These are phyloP conservation scores for Nicotiana undulata DNA, from an alignment of 257 asterid species.

Conservation along the genomic window DNA sequence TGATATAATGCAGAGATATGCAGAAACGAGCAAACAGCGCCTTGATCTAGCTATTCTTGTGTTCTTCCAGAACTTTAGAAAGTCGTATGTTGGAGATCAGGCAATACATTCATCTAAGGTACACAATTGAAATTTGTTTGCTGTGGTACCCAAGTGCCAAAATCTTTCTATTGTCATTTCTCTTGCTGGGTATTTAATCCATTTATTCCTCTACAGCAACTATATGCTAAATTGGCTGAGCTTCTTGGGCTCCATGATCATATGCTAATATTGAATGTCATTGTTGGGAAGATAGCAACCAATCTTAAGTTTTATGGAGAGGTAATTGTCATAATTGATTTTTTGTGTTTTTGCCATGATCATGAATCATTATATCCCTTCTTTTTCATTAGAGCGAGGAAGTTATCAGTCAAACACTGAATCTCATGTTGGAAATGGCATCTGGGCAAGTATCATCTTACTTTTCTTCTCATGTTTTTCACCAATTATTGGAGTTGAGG, in stretches of 20 bases:
- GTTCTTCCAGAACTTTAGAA: slow-evolving; percentile 87
- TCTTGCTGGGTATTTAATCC: slow-evolving; percentile 3
- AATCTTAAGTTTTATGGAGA: slow-evolving; percentile 87
- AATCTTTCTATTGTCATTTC: slow-evolving; percentile 14
- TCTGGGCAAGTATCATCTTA: slow-evolving; percentile 63
- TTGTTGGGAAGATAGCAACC: slow-evolving; percentile 80
- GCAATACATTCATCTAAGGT: slow-evolving; percentile 99
- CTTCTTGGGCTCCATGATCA: slow-evolving; percentile 98
- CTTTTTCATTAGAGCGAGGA: slow-evolving; percentile 60
- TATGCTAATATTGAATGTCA: slow-evolving; percentile 68
- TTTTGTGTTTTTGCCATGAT: background rate
- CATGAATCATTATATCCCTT: slow-evolving; percentile 1
- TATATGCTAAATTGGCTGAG: slow-evolving; percentile 82
- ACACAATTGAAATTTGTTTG: background rate
- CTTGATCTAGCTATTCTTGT: slow-evolving; percentile 94
- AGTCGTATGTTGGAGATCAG: slow-evolving; percentile 91
- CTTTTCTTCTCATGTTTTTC: background rate
- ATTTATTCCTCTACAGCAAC: slow-evolving; percentile 63
- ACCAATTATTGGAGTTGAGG: background rate
- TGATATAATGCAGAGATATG: slow-evolving; percentile 63
- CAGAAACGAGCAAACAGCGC: slow-evolving; percentile 84
- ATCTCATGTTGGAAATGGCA: slow-evolving; percentile 89
- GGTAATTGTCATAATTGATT: slow-evolving; percentile 33
- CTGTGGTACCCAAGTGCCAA: background rate
- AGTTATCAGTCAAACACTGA: slow-evolving; percentile 82